Conservation (phyloP, 345 rosid species). For the Capsella bursapastoris region DNA sequence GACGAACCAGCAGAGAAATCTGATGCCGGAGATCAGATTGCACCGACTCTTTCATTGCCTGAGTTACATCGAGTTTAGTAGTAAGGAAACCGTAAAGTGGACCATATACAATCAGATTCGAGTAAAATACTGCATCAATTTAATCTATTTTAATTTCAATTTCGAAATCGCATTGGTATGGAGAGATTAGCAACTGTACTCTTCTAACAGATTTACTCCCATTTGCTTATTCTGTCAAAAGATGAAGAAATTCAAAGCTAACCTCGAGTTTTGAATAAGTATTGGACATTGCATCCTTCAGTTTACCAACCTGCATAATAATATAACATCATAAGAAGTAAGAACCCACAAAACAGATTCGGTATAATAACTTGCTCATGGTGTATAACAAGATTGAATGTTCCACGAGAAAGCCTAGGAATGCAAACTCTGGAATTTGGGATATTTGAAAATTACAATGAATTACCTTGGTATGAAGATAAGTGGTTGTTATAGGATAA, state of each 20-base stretch:
- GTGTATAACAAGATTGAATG: slow-evolving; percentile 1
- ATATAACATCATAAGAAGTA: slow-evolving; percentile 6
- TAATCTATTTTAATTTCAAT: background rate
- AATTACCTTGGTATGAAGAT: slow-evolving; percentile 79
- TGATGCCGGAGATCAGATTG: slow-evolving; percentile 79
- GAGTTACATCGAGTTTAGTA: slow-evolving; percentile 24
- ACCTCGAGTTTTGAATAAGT: slow-evolving; percentile 87
- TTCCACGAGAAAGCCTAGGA: background rate
- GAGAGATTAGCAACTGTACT: slow-evolving; percentile 20
- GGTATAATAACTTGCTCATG: background rate
- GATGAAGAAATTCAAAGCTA: slow-evolving; percentile 21
- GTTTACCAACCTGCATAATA: slow-evolving; percentile 66
- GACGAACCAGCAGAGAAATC: slow-evolving; percentile 87
- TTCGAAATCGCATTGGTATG: background rate
- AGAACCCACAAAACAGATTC: background rate
- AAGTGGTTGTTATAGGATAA: slow-evolving; percentile 77
- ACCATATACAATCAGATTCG: slow-evolving; percentile 12
- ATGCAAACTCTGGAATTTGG: background rate
- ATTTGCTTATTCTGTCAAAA: slow-evolving; percentile 20
- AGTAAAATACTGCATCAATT: background rate
- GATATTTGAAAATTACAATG: background rate
- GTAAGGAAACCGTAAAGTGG: background rate
- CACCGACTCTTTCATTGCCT: slow-evolving; percentile 86
- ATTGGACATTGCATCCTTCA: slow-evolving; percentile 90
- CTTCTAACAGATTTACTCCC: slow-evolving; percentile 16